Base-by-base conservation (phyloP, 1,284 basidiomycete species). In the Ceratorhiza oryzae-sativae region DNA sequence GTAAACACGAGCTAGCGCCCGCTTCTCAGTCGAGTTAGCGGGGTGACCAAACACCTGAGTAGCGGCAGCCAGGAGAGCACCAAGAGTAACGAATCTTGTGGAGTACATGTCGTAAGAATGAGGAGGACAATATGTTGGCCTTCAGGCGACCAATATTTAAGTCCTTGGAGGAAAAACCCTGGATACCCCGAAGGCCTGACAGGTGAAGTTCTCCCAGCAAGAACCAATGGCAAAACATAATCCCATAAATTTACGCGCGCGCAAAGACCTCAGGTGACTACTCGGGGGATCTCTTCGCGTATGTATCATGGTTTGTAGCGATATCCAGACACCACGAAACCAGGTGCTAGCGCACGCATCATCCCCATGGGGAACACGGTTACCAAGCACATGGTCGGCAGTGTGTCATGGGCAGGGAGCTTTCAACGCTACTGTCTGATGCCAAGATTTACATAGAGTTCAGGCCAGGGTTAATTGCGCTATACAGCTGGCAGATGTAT, bases 361-460 rank as follows among this genome's bases (percentile, higher is more conserved):
- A 48, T 41, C 25, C 13, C 36, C 23, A 51, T 53, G 42, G 36
- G 36, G 42, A n/a, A 46, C 27, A 27, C 34, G 25, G n/a, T 45
- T 18, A 41, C 27, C 45, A 32, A 62, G 46, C 41, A 25, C 75
- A 62, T 75, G 77, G 34, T 73, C 77, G 23, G 74, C 75, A 72
- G 75, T 76, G 72, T 42, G 36, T 25, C 46, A 42, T 25, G 34
- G 42, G 65, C 51, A 55, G 34, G 20, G 62, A 13, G 32, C n/a
- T 49, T 34, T n/a, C n/a, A n/a, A n/a, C n/a, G n/a, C n/a, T n/a
- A n/a, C n/a, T n/a, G 25, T 30, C 34, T 36, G 48, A 20, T 18
- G 53, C 32, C 53, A 9, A 56, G 32, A n/a, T 6, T 20, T 56
- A 20, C 53, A 8, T 9, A 32, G 27, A 55, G 34, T 6, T 18